A percentile compares a stretch with the other conserved stretches of the same genome.
phyloP scores from a whole-genome alignment of 345 rosid genomes.

The Ceriops decandra region DNA sequence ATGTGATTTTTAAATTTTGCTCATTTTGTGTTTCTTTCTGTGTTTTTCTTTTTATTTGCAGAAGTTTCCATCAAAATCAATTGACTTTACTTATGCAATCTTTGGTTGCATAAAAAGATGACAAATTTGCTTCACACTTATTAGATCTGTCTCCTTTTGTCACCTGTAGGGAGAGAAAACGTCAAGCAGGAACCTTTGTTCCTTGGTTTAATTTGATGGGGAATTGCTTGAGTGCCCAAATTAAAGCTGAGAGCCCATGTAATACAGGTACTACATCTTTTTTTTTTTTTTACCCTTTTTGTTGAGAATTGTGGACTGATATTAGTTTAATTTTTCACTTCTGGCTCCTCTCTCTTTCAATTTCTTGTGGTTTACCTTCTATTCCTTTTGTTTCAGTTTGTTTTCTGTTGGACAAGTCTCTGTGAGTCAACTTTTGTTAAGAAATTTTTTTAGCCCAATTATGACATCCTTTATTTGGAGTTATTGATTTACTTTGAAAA shows the following conservation, averaged over 20 bases:
- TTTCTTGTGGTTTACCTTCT: not conserved
- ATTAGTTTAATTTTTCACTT: not conserved
- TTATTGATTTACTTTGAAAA: not conserved
- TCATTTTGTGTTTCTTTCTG: not conserved
- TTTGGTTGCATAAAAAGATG: not conserved
- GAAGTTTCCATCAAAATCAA: constrained; percentile 12
- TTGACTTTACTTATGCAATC: constrained; percentile 1
- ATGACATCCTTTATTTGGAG: constrained; percentile 2
- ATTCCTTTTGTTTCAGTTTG: constrained; percentile 4
- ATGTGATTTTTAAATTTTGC: not conserved
- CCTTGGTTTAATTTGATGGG: constrained; percentile 49
- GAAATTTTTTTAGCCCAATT: constrained; percentile 1
- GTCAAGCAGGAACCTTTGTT: constrained; percentile 23
- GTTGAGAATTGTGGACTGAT: constrained; percentile 2
- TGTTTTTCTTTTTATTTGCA: not conserved
- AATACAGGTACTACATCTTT: constrained; percentile 48
- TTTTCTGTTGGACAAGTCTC: constrained; percentile 3
- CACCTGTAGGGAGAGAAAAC: constrained; percentile 29
- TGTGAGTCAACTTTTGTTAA: constrained; percentile 4
- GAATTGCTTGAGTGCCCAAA: constrained; percentile 79
- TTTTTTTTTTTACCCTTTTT: not conserved
- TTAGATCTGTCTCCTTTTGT: constrained; percentile 35
- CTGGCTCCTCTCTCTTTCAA: not conserved
- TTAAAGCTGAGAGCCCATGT: constrained; percentile 78
- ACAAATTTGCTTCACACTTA: not conserved